phyloP scores from a whole-genome alignment of 441 rosid genomes.

The Melastoma candidum region DNA sequence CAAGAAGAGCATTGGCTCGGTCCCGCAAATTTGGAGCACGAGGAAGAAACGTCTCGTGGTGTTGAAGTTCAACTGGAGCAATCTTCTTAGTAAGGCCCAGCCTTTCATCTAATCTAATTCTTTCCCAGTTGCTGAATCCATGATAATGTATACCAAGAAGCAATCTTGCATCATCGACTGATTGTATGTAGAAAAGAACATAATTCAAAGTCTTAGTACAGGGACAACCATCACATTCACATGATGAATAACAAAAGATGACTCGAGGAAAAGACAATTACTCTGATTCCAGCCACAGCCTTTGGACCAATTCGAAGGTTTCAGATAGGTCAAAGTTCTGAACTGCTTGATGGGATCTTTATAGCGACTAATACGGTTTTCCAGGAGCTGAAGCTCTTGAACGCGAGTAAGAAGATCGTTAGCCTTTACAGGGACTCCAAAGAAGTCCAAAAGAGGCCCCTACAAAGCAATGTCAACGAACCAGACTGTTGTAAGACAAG shows the following conservation, averaged over 20 bases:
- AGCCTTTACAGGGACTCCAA: slow-evolving; percentile 94
- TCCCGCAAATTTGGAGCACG: slow-evolving; percentile 97
- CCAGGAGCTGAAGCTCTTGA: slow-evolving; percentile 81
- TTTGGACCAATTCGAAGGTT: slow-evolving; percentile 99
- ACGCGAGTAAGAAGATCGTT: slow-evolving; percentile 74
- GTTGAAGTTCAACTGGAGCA: slow-evolving; percentile 98
- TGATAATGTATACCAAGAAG: slow-evolving; percentile 86
- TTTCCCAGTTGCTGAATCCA: slow-evolving; percentile 99
- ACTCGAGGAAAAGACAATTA: slow-evolving; percentile 23
- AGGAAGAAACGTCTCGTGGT: slow-evolving; percentile 96
- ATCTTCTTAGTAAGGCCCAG: slow-evolving; percentile 94
- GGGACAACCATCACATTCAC: background rate
- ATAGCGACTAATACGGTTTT: slow-evolving; percentile 71
- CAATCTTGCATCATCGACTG: slow-evolving; percentile 98
- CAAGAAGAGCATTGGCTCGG: slow-evolving; percentile 92
- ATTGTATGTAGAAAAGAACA: background rate
- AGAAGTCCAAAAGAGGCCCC: slow-evolving; percentile 96
- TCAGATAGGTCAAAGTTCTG: slow-evolving; percentile 75
- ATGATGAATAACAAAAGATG: background rate
- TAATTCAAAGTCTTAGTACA: background rate
- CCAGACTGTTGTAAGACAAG: background rate
- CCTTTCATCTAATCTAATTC: slow-evolving; percentile 81
- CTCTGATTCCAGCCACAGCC: slow-evolving; percentile 99
- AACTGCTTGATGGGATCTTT: slow-evolving; percentile 84
- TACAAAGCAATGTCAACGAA: slow-evolving; percentile 15